Conservation (phyloP, 106 monocot species). For the Dioscorea alata region DNA sequence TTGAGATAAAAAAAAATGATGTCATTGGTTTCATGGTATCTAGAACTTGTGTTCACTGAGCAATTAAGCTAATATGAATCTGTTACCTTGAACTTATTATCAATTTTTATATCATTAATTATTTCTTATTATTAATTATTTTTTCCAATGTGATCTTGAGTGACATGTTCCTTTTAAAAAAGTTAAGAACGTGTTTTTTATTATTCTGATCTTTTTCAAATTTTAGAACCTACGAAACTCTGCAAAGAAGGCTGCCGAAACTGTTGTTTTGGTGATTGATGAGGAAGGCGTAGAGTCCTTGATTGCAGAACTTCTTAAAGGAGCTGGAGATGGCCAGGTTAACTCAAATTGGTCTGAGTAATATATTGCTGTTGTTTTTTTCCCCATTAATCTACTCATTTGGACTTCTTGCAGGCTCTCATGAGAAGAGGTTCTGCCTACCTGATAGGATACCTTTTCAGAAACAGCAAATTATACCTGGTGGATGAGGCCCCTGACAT, state of each 20-base stretch:
- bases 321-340: constrained; percentile 73
- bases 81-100: too few relatives aligned
- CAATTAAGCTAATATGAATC: too few relatives aligned
- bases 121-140: too few relatives aligned
- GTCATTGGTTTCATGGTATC: too few relatives aligned
- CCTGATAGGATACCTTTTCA: constrained; percentile 90
- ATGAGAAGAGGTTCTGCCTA: constrained; percentile 87
- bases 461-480: constrained; percentile 87
- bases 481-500: constrained; percentile 74
- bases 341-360: constrained; percentile 3
- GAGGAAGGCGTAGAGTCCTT: constrained; percentile 73
- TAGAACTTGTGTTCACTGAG: too few relatives aligned
- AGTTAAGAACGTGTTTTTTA: not conserved
- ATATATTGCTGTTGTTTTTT: not conserved
- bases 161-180: not conserved
- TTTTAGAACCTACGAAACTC: constrained; percentile 62
- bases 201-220: not conserved
- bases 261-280: constrained; percentile 85
- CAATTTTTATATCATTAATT: too few relatives aligned
- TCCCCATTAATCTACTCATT: not conserved
- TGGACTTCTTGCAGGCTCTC: constrained; percentile 41
- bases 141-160: not conserved
- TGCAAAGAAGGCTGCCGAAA: constrained; percentile 95
- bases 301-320: constrained; percentile 76
- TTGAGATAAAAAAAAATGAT: too few relatives aligned